phyloP scores from a whole-genome alignment of 208 protist genomes.

The Leishmania martiniquensis region DNA sequence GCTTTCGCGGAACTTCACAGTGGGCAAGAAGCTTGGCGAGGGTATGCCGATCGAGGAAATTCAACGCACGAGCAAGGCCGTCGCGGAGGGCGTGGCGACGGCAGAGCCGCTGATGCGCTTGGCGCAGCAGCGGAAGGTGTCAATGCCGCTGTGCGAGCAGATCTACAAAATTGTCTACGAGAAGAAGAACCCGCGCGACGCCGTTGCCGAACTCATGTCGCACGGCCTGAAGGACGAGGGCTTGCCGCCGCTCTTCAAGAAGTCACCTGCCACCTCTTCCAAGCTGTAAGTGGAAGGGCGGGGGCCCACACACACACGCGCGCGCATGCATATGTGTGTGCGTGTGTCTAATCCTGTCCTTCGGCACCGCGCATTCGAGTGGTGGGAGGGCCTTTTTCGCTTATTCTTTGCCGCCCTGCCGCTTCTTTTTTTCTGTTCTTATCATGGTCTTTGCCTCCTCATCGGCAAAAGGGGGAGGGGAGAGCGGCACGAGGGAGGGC shows the following conservation, averaged over 20 bases:
- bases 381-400: too few relatives aligned
- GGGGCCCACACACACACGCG: too few relatives aligned
- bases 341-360: too few relatives aligned
- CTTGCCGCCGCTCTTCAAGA: constrained; percentile 49
- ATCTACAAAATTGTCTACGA: constrained; percentile 79
- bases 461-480: too few relatives aligned
- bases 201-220: constrained; percentile 32
- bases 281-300: constrained; percentile 21
- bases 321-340: too few relatives aligned
- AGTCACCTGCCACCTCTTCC: constrained; percentile 12
- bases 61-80: constrained; percentile 58
- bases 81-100: constrained; percentile 82
- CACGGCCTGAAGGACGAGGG: constrained; percentile 57
- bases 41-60: constrained; percentile 78
- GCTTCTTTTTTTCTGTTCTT: too few relatives aligned
- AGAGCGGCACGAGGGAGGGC: too few relatives aligned
- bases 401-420: too few relatives aligned
- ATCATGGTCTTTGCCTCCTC: too few relatives aligned
- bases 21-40: constrained; percentile 76
- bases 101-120: constrained; percentile 75
- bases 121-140: constrained; percentile 52
- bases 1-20: constrained; percentile 90
- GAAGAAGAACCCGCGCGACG: constrained; percentile 32
- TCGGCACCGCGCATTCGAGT: too few relatives aligned
- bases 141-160: constrained; percentile 66